Conservation (phyloP, 208 protist genomes). For the Tritrichomonas foetus region DNA sequence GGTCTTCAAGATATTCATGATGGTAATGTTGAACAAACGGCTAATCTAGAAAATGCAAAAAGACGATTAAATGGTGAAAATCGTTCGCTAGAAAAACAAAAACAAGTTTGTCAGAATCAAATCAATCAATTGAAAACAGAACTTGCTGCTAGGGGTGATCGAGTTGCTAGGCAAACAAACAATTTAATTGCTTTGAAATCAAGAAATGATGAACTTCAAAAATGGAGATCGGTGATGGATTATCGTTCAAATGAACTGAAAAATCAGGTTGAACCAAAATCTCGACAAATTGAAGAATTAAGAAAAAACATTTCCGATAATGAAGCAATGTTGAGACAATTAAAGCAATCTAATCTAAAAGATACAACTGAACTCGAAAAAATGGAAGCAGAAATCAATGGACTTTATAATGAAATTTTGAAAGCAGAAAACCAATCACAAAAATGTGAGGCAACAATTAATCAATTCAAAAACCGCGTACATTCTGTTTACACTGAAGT, state of each 20-base stretch:
- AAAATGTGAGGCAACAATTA: conserved; percentile 4
- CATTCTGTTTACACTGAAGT: conserved; percentile 28
- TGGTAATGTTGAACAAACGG: background rate
- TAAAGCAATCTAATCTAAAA: background rate
- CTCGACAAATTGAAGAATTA: background rate
- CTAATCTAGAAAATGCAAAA: too few species aligned
- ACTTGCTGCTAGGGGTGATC: background rate
- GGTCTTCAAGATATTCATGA: conserved; percentile 11
- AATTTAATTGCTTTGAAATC: background rate
- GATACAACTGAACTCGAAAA: background rate
- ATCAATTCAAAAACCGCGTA: background rate
- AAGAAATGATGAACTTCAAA: conserved; percentile 10
- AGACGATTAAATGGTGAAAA: conserved; percentile 29
- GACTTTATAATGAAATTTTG: background rate
- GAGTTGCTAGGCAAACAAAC: background rate
- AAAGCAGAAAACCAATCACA: background rate
- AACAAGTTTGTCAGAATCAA: background rate
- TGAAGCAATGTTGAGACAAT: background rate
- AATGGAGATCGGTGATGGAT: conserved; percentile 9
- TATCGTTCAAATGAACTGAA: background rate
- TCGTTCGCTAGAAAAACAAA: background rate
- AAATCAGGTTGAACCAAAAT: conserved; percentile 5
- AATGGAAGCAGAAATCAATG: conserved; percentile 35
- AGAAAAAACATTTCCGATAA: background rate
- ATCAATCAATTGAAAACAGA: background rate